These are phyloP conservation scores for Penicillium sumatraense DNA, from an alignment of 2,329 filamentous ascomycete genomes.

Conservation along the genomic window DNA sequence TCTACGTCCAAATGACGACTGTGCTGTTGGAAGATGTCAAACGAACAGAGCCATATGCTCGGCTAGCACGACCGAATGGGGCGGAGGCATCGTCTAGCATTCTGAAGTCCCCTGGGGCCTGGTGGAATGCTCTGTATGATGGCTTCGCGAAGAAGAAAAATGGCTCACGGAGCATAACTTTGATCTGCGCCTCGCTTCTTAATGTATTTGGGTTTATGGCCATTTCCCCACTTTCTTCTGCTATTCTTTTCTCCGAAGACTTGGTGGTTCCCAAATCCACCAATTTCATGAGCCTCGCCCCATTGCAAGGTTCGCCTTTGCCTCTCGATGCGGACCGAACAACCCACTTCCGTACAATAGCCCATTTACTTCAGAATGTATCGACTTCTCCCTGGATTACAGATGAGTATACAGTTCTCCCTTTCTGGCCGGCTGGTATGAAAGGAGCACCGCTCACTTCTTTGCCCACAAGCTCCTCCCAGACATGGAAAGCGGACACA, in stretches of 20 bases:
- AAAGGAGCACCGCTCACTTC: constrained; percentile 5
- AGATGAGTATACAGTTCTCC: constrained; percentile 28
- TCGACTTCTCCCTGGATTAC: constrained; percentile 35
- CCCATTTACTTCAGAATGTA: constrained; percentile 29
- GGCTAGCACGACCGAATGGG: constrained; percentile 20
- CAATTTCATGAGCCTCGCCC: constrained; percentile 6
- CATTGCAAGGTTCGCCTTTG: constrained; percentile 7
- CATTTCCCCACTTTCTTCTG: constrained; percentile 20
- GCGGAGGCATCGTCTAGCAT: constrained; percentile 19
- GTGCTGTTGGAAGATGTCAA: constrained; percentile 30
- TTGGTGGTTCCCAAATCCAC: constrained; percentile 3
- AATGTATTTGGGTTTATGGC: constrained; percentile 22
- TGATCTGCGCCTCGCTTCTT: constrained; percentile 11
- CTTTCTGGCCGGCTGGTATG: constrained; percentile 27
- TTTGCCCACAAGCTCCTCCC: constrained; percentile 4
- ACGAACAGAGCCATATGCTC: constrained; percentile 32
- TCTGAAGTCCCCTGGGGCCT: constrained; percentile 23
- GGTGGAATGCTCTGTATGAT: constrained; percentile 27
- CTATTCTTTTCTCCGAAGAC: constrained; percentile 15
- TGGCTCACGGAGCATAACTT: constrained; percentile 10
- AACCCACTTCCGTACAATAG: constrained; percentile 29
- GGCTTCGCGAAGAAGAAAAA: constrained; percentile 21
- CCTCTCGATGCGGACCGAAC: constrained; percentile 21
- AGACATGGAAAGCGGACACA: constrained; percentile 22
- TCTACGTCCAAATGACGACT: constrained; percentile 27